Base-by-base conservation (phyloP, 179 eudicot species). In the Spinacia oleracea region DNA sequence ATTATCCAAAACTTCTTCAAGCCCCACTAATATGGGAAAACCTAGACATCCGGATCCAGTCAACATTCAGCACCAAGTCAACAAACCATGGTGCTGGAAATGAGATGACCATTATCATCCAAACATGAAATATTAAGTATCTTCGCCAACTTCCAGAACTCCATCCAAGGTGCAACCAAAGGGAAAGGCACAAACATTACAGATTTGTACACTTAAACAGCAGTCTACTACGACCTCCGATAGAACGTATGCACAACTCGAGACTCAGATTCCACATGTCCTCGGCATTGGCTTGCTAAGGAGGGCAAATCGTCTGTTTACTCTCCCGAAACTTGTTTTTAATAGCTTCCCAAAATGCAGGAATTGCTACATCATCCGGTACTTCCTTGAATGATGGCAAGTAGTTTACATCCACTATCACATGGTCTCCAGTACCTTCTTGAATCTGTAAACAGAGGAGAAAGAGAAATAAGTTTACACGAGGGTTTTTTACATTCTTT, bases 351-450 rank as follows among this genome's bases (percentile, higher is more conserved):
- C 99, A 96, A 78, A 96, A 93, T 40, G 98, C 92, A 82, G 99
- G 99, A 80, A 96, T 66, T 3, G 99, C 96, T 55, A 85, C 77
- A 79, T 86, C 79, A 81, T 96, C 90, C 2, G 99, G 90, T 35
- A 96, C 90, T 84, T 96, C 99, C 87, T 96, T 96, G 77, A 96
- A 96, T 27, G 97, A 93, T 48, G 99, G 98, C 62, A 96, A 90
- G 81, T 96, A 93, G 89, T 96, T 96, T 78, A 96, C 91, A 83
- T 96, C 99, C 78, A 96, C 98, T 68, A 96, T 90, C 53, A 93
- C 97, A 78, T 93, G 99, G 76, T 96, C 98, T 31, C 90, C 89
- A 18, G 94, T 88, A 78, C 85, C 87, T 69, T 96, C 97, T 76
- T 93, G 91, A 77, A 93, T 80, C 99, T 96, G 91, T 50, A 53